phyloP scores from a whole-genome alignment of 2,329 filamentous ascomycete species.

The Setomelanomma holmii region DNA sequence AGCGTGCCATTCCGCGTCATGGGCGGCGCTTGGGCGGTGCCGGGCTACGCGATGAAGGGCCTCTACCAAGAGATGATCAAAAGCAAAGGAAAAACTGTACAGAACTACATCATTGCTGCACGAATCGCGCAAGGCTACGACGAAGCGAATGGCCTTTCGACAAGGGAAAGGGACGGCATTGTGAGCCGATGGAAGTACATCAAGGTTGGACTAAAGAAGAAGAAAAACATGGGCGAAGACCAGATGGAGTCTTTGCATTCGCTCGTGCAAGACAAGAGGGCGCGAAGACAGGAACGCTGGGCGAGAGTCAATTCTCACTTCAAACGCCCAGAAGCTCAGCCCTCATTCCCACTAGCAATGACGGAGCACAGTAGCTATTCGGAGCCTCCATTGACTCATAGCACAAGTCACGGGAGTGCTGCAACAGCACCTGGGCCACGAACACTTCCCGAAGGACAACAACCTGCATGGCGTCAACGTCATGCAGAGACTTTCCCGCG shows the following conservation, averaged over 20 bases:
- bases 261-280: slow-evolving; percentile 47
- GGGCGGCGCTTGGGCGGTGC: slow-evolving; percentile 69
- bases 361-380: slow-evolving; percentile 23
- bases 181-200: slow-evolving; percentile 69
- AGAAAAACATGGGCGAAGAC: slow-evolving; percentile 57
- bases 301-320: slow-evolving; percentile 32
- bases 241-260: slow-evolving; percentile 60
- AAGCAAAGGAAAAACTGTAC: slow-evolving; percentile 71
- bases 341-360: slow-evolving; percentile 18
- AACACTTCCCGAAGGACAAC: slow-evolving; percentile 21
- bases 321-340: slow-evolving; percentile 23
- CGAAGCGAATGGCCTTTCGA: slow-evolving; percentile 63
- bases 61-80: slow-evolving; percentile 79
- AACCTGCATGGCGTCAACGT: slow-evolving; percentile 20
- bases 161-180: slow-evolving; percentile 69
- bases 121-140: slow-evolving; percentile 77
- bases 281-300: slow-evolving; percentile 45
- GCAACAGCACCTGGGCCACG: slow-evolving; percentile 19
- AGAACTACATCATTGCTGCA: slow-evolving; percentile 81
- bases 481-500: slow-evolving; percentile 36
- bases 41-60: slow-evolving; percentile 84
- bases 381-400: slow-evolving; percentile 17
- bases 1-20: slow-evolving; percentile 83
- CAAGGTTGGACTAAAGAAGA: slow-evolving; percentile 65
- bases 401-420: slow-evolving; percentile 9